Conservation (phyloP, 441 rosid genomes). For the Pelargonium fulgidum region DNA sequence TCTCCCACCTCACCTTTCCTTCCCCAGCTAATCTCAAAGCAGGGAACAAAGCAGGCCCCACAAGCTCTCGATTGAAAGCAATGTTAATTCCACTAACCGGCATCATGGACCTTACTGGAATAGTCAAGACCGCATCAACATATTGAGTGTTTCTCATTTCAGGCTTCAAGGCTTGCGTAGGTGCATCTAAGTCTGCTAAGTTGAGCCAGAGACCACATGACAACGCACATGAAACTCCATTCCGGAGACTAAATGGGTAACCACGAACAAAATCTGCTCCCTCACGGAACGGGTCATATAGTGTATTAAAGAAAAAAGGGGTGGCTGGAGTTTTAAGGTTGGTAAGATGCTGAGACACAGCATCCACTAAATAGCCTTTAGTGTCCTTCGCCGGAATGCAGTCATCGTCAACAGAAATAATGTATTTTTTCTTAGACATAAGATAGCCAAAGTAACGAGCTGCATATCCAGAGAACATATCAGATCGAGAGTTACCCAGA, state of each 20-base stretch:
- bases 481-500: slow-evolving; percentile 50
- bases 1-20: slow-evolving; percentile 93
- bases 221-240: slow-evolving; percentile 69
- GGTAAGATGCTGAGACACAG: slow-evolving; percentile 60
- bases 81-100: slow-evolving; percentile 89
- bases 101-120: slow-evolving; percentile 55
- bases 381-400: slow-evolving; percentile 76
- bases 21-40: slow-evolving; percentile 69
- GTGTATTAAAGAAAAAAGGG: slow-evolving; percentile 88
- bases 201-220: slow-evolving; percentile 97
- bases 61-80: slow-evolving; percentile 62
- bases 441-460: slow-evolving; percentile 91
- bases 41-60: slow-evolving; percentile 78
- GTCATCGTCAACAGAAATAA: slow-evolving; percentile 77
- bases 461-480: slow-evolving; percentile 73
- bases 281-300: slow-evolving; percentile 70
- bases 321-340: slow-evolving; percentile 81
- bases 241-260: slow-evolving; percentile 86
- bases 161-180: slow-evolving; percentile 91
- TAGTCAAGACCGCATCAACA: slow-evolving; percentile 85
- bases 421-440: slow-evolving; percentile 65
- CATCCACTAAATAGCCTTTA: slow-evolving; percentile 59
- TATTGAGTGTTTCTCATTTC: slow-evolving; percentile 55
- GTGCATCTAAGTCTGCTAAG: slow-evolving; percentile 86
- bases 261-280: slow-evolving; percentile 98